Evolutionary conservation across 108 stramenopile species (phyloP), one percentile per base, ranked within the genome.

Genomic region (Nitzschia inconspicua): DNA sequence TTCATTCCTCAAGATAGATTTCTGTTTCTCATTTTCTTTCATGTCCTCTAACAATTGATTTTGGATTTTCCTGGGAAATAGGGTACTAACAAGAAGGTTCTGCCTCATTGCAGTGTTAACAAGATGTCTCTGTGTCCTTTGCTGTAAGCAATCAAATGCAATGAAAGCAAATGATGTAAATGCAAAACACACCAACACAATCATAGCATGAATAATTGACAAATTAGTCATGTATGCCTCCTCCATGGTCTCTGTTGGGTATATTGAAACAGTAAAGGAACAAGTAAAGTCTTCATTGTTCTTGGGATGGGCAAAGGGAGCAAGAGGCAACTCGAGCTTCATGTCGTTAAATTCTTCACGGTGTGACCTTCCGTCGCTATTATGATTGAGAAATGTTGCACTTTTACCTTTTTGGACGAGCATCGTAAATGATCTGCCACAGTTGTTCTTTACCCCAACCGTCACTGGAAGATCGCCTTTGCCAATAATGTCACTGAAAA

Each of bases 41-140:
- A n/a, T n/a, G n/a, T 54, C 34, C 11, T 54, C 53, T 35, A 54
- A 36, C 8, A 54, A 28, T 37, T 54, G 34, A 6, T 36, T 32
- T 3, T 54, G 53, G 18, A 54, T 23, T 2, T 5, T 54, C 24
- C 37, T 54, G 7, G 68, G 68, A 18, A 68, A 68, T 8, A 68
- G 48, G 14, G 59, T 53, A 22, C 47, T 48, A 2, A 68, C 68
- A 25, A 68, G 60, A 24, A 59, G 59, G 19, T 32, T 53, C 5
- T 43, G 47, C 14, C 46, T 27, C 3, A 60, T 14, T 29, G 68
- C 68, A n/a, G 42, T 44, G 4, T 44, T 44, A 19, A 57, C 23
- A 10, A 57, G 27, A 3, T 43, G 41, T 0, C 18, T 27, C 28
- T 57, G 57, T 14, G 41, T 39, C n/a, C 24, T 25, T n/a, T 32